phyloP scores from a whole-genome alignment of 83 land plant genomes.

The Larix sibirica region DNA sequence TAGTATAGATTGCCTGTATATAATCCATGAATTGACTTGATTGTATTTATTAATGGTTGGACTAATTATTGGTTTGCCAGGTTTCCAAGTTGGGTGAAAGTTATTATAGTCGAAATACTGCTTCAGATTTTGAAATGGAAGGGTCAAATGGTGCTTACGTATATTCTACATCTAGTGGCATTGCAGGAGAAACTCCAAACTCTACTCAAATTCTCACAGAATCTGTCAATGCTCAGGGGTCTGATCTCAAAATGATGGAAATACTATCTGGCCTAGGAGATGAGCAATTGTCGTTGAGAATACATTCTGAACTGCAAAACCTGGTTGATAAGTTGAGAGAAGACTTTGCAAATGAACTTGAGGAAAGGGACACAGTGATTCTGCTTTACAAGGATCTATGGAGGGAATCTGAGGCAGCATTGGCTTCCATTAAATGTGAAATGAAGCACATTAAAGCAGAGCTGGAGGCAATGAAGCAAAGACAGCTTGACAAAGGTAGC shows the following conservation, averaged over 20 bases:
- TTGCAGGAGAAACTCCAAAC: neutral
- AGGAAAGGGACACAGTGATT: constrained; percentile 3
- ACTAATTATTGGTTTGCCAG: neutral
- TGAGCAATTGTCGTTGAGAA: neutral
- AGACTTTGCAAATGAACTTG: neutral
- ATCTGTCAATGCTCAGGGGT: neutral
- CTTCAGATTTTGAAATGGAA: constrained; percentile 1
- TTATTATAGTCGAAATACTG: neutral
- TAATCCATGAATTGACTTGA: neutral
- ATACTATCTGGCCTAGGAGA: neutral
- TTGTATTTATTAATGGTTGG: constrained; percentile 5
- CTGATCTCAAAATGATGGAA: neutral
- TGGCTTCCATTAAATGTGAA: neutral
- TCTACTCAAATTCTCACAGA: neutral
- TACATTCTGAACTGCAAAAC: neutral
- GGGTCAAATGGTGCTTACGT: neutral
- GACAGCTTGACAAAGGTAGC: neutral
- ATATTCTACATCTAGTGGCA: neutral
- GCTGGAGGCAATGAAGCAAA: neutral
- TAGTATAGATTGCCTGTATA: neutral
- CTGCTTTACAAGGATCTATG: neutral
- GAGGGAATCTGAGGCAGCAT: constrained; percentile 1
- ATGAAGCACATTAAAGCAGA: constrained; percentile 1
- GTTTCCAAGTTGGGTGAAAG: neutral
- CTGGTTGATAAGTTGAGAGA: neutral